These are phyloP conservation scores for Acer saccharum DNA, from an alignment of 345 rosid species.

Conservation along the genomic window DNA sequence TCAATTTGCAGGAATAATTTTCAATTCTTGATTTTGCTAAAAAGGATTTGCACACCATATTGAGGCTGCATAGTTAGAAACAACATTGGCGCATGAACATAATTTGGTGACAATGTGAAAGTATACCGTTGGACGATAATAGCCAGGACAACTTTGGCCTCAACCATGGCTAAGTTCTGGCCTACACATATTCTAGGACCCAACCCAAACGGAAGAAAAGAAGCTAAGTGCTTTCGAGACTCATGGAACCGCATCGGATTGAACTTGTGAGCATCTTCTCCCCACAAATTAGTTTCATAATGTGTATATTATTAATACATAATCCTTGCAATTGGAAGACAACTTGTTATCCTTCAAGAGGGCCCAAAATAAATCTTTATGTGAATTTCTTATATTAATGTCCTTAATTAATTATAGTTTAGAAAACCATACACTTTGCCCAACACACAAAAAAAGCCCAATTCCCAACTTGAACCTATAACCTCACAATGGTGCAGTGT, in stretches of 20 bases:
- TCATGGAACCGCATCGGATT: conserved; percentile 59
- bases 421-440: not conserved
- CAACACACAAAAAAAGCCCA: no score
- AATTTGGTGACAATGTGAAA: conserved; percentile 54
- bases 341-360: not conserved
- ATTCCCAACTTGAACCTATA: no score
- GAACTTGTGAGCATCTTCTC: conserved; percentile 60
- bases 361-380: not conserved
- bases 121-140: conserved; percentile 49
- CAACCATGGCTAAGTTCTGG: conserved; percentile 50
- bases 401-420: no score
- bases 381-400: not conserved
- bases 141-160: conserved; percentile 59
- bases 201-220: conserved; percentile 53
- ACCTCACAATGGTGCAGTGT: no score
- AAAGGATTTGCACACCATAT: conserved; percentile 71
- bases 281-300: conserved; percentile 68
- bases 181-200: conserved; percentile 70
- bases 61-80: conserved; percentile 60
- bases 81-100: conserved; percentile 69
- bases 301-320: no score
- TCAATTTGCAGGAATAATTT: not conserved
- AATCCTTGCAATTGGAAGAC: not conserved
- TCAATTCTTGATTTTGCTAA: conserved; percentile 20
- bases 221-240: conserved; percentile 45